Evolutionary conservation across 805 yeast species (phyloP).

Genomic region (Candida ovalis): DNA sequence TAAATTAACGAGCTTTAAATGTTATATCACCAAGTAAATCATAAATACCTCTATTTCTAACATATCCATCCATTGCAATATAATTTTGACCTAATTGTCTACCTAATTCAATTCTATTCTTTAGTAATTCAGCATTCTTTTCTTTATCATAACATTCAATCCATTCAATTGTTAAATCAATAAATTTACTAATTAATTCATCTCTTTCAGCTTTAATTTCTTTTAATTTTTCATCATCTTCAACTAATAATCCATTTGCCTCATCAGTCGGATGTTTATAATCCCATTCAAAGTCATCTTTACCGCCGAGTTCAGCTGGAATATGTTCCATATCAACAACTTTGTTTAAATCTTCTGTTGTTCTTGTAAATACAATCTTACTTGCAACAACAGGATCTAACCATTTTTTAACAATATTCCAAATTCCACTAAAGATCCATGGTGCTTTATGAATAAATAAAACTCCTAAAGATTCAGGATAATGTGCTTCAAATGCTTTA

Average conservation of each 20-base stretch:
- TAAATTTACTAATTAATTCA: constrained; percentile 47
- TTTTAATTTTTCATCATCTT: constrained; percentile 41
- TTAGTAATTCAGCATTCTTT: constrained; percentile 44
- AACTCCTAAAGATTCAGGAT: constrained; percentile 88
- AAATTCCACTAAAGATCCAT: constrained; percentile 92
- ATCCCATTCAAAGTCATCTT: constrained; percentile 50
- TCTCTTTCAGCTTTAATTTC: constrained; percentile 49
- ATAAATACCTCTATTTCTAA: constrained; percentile 72
- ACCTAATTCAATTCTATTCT: constrained; percentile 53
- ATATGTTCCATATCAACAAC: constrained; percentile 57
- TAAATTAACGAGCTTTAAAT: constrained; percentile 11
- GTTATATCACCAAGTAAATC: constrained; percentile 62
- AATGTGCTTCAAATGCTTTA: constrained; percentile 89
- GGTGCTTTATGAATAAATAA: constrained; percentile 91
- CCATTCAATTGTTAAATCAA: constrained; percentile 74
- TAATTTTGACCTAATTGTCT: constrained; percentile 58
- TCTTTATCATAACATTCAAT: constrained; percentile 55
- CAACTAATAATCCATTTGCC: constrained; percentile 47
- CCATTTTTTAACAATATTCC: constrained; percentile 93
- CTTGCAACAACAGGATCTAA: constrained; percentile 94
- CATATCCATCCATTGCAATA: constrained; percentile 69
- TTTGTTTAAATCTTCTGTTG: constrained; percentile 59
- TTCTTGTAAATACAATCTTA: constrained; percentile 80
- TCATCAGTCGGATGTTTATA: constrained; percentile 60
- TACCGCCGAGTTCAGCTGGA: constrained; percentile 76